Base-by-base conservation (phyloP, 2,329 filamentous ascomycete genomes). In the Diplodia corticola region DNA sequence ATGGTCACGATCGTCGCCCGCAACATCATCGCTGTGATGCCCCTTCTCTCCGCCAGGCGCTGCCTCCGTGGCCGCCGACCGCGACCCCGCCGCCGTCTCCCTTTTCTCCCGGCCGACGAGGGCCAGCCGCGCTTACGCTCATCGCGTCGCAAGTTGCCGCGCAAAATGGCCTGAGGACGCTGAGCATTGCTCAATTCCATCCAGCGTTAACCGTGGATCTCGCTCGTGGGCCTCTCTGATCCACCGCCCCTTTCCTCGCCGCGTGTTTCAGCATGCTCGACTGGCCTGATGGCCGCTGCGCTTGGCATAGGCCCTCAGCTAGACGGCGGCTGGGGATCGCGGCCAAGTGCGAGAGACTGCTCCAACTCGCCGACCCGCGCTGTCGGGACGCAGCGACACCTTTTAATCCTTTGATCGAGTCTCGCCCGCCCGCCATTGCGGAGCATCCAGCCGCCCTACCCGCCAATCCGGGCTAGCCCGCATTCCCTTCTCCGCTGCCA, bases 401-500 rank as follows among this genome's bases (percentile, higher is more conserved):
- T 64, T 55, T 33, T 48, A 35, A 57, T 57, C 37, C 51, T 65
- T 65, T 65, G 35, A 65, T 55, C 51, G 51, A 57, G 63, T 57
- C 51, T 55, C 50, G 61, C 49, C 50, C 61, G n/a, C 15, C 2
- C 17, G 15, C 12, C 48, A 49, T 60, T 37, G 40, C 57, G 35
- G 54, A 46, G 37, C n/a, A 40, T 28, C 30, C n/a, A 13, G 17
- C 24, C 15, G 6, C n/a, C 28, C 44, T 44, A 61, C 24, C 24
- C 5, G 26, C 12, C 20, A 13, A 40, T 44, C 46, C 10, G 64
- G 64, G 17, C n/a, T 66, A 63, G 64, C 49, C 10, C 6, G 37
- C 64, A 66, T 66, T 66, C 55, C 55, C 28, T 26, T 28, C 55
- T 55, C 64, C 55, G 57, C 64, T 61, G 55, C 49, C 64, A 66